Evolutionary conservation across 2,329 filamentous ascomycete species (phyloP).

Genomic region (Ascochyta koolunga): DNA sequence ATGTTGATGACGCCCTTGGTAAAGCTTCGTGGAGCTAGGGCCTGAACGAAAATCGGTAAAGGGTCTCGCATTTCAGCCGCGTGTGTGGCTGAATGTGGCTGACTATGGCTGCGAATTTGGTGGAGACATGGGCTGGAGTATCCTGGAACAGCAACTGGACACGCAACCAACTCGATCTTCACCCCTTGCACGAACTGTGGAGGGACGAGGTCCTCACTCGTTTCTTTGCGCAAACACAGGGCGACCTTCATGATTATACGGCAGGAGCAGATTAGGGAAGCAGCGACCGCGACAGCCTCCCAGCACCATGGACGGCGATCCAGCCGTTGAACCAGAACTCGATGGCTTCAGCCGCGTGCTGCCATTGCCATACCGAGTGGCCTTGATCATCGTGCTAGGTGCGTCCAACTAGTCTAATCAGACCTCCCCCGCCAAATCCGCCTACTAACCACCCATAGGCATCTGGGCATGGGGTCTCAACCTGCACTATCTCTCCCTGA

Average conservation of each 20-base stretch:
- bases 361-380: constrained; percentile 87
- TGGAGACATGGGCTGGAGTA: constrained; percentile 3
- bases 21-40: constrained; percentile 9
- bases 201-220: constrained; percentile 6
- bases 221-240: constrained; percentile 12
- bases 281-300: constrained; percentile 29
- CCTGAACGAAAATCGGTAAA: neutral
- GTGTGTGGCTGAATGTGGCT: neutral
- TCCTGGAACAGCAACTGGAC: constrained; percentile 38
- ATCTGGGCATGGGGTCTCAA: constrained; percentile 96
- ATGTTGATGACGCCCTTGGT: constrained; percentile 5
- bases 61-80: neutral
- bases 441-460: constrained; percentile 57
- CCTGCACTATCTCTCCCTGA: constrained; percentile 79
- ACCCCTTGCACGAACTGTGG: constrained; percentile 25
- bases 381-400: constrained; percentile 86
- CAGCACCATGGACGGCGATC: constrained; percentile 71
- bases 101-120: constrained; percentile 5
- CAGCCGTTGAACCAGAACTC: constrained; percentile 69
- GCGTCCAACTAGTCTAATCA: constrained; percentile 42
- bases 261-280: constrained; percentile 28
- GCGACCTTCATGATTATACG: constrained; percentile 25
- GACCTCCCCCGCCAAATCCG: neutral
- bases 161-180: constrained; percentile 28
- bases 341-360: constrained; percentile 87